Evolutionary conservation across 352 stramenopile species (phyloP).

Genomic region (Plasmopara halstedii): DNA sequence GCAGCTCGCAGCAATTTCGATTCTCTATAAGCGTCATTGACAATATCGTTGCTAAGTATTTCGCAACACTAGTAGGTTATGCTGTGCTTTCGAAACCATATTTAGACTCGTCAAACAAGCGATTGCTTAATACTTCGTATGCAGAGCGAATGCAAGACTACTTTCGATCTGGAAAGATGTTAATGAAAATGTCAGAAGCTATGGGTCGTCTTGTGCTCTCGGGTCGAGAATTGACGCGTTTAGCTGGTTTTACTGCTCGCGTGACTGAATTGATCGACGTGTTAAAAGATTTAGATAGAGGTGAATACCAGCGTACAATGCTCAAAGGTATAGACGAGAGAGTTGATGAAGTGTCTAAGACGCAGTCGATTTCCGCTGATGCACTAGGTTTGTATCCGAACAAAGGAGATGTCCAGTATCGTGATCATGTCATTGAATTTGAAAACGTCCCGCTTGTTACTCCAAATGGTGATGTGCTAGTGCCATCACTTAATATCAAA

Average conservation of each 20-base stretch:
- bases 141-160: conserved; percentile 81
- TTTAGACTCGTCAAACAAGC: conserved; percentile 45
- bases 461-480: conserved; percentile 82
- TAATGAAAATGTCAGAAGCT: conserved; percentile 79
- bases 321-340: conserved; percentile 37
- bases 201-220: conserved; percentile 83
- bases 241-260: conserved; percentile 72
- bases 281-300: conserved; percentile 49
- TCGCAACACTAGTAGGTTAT: conserved; percentile 80
- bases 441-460: conserved; percentile 84
- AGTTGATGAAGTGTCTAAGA: conserved; percentile 10
- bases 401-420: conserved; percentile 45
- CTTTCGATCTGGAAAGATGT: conserved; percentile 80
- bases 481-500: conserved; percentile 68
- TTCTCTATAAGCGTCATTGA: conserved; percentile 79
- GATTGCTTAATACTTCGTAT: conserved; percentile 52
- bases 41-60: conserved; percentile 84
- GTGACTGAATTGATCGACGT: conserved; percentile 80
- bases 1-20: conserved; percentile 77
- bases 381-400: conserved; percentile 51
- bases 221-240: conserved; percentile 71
- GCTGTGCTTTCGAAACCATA: conserved; percentile 70
- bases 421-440: conserved; percentile 82
- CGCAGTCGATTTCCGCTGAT: conserved; percentile 29
- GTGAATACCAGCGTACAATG: conserved; percentile 73